phyloP scores from a whole-genome alignment of 352 stramenopile genomes.

The Globisporangium cylindrosporum region DNA sequence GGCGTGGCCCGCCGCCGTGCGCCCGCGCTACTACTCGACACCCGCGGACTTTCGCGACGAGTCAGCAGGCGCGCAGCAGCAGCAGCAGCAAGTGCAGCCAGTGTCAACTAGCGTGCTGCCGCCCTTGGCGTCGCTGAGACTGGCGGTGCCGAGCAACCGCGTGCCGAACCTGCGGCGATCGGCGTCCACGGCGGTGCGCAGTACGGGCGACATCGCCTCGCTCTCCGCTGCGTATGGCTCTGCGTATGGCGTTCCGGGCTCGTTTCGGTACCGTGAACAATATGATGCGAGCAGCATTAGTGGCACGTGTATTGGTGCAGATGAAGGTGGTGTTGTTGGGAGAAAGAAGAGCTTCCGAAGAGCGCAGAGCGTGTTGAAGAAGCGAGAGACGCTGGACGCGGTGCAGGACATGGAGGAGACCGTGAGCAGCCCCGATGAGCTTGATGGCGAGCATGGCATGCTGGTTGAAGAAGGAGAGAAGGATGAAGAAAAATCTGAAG shows the following conservation, averaged over 20 bases:
- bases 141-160: constrained; percentile 13
- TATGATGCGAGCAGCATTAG: not conserved
- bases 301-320: not conserved
- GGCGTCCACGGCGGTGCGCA: constrained; percentile 10
- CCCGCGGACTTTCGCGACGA: constrained; percentile 9
- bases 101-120: not conserved
- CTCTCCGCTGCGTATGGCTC: constrained; percentile 1
- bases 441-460: not conserved
- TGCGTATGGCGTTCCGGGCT: constrained; percentile 1
- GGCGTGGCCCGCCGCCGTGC: not conserved
- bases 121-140: not conserved
- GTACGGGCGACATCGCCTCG: constrained; percentile 9
- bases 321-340: not conserved
- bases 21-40: constrained; percentile 21
- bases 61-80: not conserved
- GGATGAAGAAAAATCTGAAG: not conserved
- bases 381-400: not conserved
- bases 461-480: not conserved
- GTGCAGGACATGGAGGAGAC: constrained; percentile 7
- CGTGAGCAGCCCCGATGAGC: not conserved
- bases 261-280: constrained; percentile 4
- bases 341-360: constrained; percentile 7
- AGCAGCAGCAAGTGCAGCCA: not conserved
- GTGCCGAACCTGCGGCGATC: constrained; percentile 11
- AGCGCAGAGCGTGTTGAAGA: constrained; percentile 6